Base-by-base conservation (phyloP, 2,329 filamentous ascomycete genomes). In the Rutstroemia sp. region DNA sequence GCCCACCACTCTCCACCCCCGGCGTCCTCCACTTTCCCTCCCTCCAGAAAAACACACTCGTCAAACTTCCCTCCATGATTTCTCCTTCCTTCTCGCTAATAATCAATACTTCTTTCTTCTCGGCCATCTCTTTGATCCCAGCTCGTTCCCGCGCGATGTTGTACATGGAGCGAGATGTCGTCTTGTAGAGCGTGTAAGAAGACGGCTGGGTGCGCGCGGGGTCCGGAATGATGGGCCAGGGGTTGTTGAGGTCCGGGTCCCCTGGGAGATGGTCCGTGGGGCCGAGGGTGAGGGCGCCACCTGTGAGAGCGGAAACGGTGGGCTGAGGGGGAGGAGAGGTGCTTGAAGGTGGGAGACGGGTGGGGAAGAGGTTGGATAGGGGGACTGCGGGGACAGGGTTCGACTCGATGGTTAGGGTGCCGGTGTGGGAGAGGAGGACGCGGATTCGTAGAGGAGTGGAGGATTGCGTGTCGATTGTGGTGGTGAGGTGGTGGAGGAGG, bases 31-130 rank as follows among this genome's bases (percentile, higher is more conserved):
- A 97, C 50, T 74, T 73, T 1, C 81, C 83, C 4, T 76, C 70
- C 46, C 88, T 82, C 76, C 81, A 89, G 62, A 96, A 88, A 70
- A 92, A 96, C 0, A 88, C 83, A 0, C 87, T 95, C 0, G 88
- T 92, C 16, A 88, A 79, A 59, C 87, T 92, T 8, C 89, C 90
- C 71, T 97, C 92, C 80, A 95, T 95, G 38, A 96, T 73, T 49
- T 85, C 79, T 1, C 78, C 78, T 27, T 80, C 74, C 6, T 70
- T 61, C 0, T 67, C 68, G 65, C 88, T 90, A 60, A 88, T 78
- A 2, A 96, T 72, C 19, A 97, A 75, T 4, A 96, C 88, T 69
- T 97, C 92, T 51, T 79, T 78, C 42, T 73, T 69, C 39, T 81
- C 78, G 0, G 72, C 48, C 54, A 63, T 67, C 8, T 70, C 72